Percentiles rank a stretch among this genome's conserved stretches.
phyloP scores from a whole-genome alignment of 225 moss, liverwort and hornwort genomes.

The Bryum argenteum region DNA sequence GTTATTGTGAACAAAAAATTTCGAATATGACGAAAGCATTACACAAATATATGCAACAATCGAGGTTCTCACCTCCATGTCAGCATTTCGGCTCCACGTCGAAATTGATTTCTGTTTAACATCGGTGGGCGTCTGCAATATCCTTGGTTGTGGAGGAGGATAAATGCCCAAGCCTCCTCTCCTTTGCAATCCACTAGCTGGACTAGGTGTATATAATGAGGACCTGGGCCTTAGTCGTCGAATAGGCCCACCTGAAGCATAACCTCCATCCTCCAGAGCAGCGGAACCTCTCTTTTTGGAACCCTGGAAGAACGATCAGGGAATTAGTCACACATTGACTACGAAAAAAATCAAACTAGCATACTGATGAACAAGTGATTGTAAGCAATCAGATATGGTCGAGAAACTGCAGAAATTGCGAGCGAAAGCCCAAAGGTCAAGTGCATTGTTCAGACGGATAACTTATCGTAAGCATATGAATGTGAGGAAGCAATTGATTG shows the following conservation, averaged over 20 bases:
- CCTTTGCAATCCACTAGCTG: constrained; percentile 61
- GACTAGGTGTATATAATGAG: constrained; percentile 61
- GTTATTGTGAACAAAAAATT: too few relatives aligned
- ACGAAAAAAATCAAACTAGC: neutral
- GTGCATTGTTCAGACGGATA: neutral
- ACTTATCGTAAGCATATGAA: neutral
- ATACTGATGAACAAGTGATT: neutral
- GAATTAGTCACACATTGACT: neutral
- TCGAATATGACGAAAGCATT: neutral
- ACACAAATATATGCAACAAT: neutral
- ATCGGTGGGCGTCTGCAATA: constrained; percentile 50
- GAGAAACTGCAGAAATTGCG: neutral
- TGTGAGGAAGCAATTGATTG: neutral
- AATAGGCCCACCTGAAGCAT: constrained; percentile 85
- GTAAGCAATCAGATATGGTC: neutral
- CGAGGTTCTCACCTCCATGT: constrained; percentile 41
- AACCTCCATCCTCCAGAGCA: constrained; percentile 76
- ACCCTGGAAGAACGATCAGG: constrained; percentile 27
- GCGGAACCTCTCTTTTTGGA: constrained; percentile 76
- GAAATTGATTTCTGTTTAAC: constrained; percentile 45
- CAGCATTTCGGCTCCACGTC: constrained; percentile 40
- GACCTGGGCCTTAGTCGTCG: constrained; percentile 83
- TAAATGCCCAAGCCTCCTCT: constrained; percentile 58
- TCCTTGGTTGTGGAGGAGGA: constrained; percentile 51
- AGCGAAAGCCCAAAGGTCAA: neutral